Evolutionary conservation across 179 eudicot species (phyloP), one percentile per base, ranked within the genome.

Genomic region (Actinidia polygama): DNA sequence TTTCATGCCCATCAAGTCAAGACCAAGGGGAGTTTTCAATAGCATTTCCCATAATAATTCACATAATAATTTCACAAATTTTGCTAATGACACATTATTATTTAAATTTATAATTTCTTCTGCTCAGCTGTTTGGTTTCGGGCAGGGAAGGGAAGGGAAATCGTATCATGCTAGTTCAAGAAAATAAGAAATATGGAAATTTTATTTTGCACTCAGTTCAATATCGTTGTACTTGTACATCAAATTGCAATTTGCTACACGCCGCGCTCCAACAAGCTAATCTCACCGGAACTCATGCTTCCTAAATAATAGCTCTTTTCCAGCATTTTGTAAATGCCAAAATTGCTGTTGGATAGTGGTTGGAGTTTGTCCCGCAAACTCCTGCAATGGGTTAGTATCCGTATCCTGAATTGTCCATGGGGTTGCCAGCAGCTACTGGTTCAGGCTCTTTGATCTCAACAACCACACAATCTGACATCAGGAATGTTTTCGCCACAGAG

Each of bases 381-480:
- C 68, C 64, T 16, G 36, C 61, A 67, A 55, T 55, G 51, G 19
- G 61, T 63, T 82, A 82, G 75, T 75, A 75, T 67, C 84, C 84
- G 64, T 82, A 82, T 77, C 85, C 85, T 82, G 99, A 90, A 81
- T 91, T 91, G 87, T 95, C 97, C 98, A 95, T 95, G 16, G 98
- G 98, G 91, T 79, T 92, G 19, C 87, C 97, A 9, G 84, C 85
- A 78, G 86, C 85, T 4, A 83, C 89, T 0, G 86, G 90, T 83
- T 95, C 98, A 1, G 99, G 99, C 87, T 95, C 98, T 75, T 93
- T 91, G 85, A 95, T 97, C 89, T 95, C 98, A 21, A 94, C 96
- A 21, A 97, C 99, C 63, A 97, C 99, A 68, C 97, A 95, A 73
- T 97, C 99, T 36, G 99, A 97, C 88, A 94, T 97, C 81, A 97